These are phyloP conservation scores for Macroventuria anomochaeta DNA, from an alignment of 2,329 filamentous ascomycete genomes.

Conservation along the genomic window DNA sequence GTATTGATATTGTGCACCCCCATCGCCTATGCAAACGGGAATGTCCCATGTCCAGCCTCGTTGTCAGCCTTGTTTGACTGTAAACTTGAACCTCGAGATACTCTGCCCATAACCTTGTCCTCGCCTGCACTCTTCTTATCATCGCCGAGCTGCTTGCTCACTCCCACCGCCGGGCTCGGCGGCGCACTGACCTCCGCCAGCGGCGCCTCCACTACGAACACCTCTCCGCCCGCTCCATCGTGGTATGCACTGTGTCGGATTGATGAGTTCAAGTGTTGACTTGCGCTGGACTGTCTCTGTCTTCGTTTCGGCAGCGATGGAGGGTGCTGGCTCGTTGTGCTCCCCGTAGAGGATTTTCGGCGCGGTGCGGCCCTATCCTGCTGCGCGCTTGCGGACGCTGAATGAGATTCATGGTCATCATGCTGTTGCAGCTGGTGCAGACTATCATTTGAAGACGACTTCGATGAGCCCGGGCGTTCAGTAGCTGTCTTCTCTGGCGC, in stretches of 20 bases:
- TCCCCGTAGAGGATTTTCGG: constrained; percentile 22
- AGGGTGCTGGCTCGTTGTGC: constrained; percentile 17
- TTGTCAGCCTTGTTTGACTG: constrained; percentile 4
- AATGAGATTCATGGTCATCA: constrained; percentile 6
- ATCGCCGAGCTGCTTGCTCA: constrained; percentile 6
- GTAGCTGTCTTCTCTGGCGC: constrained; percentile 4
- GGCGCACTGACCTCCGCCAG: constrained; percentile 31
- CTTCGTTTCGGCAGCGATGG: constrained; percentile 59
- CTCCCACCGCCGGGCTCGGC: constrained; percentile 24
- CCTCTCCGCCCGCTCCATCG: constrained; percentile 22
- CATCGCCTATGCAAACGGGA: constrained; percentile 34
- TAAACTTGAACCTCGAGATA: constrained; percentile 3
- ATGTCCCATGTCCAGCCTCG: background rate
- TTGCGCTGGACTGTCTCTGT: constrained; percentile 45
- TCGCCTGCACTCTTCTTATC: background rate
- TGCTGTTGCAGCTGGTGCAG: constrained; percentile 12
- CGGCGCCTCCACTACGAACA: constrained; percentile 44
- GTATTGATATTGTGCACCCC: background rate
- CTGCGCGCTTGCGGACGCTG: background rate
- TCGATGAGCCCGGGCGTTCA: constrained; percentile 19
- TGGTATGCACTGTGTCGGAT: constrained; percentile 13
- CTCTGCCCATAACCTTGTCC: background rate
- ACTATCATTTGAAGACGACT: constrained; percentile 7
- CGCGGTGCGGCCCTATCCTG: constrained; percentile 5
- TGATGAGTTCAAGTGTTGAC: constrained; percentile 14